Base-by-base conservation (phyloP, 768 basidiomycete genomes). In the Amanita muscaria region DNA sequence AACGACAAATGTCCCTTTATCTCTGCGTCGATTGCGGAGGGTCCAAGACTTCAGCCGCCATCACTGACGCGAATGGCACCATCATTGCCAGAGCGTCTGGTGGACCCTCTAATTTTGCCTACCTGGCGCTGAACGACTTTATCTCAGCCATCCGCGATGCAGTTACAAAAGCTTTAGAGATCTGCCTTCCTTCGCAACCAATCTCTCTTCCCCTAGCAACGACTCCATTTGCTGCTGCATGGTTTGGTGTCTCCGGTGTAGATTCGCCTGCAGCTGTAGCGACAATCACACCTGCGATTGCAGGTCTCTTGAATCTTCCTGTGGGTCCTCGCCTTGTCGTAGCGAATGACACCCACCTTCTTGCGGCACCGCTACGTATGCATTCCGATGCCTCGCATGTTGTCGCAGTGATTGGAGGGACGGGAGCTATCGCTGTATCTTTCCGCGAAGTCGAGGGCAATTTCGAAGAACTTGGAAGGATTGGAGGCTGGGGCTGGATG, bases 11-110 rank as follows among this genome's bases (percentile, higher is more conserved):
- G 76, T 64, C 79, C 9, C 64, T 86, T 53, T 85, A 76, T 56
- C 79, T 91, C 51, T 89, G 83, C 56, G 81, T 86, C 50, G 88
- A 91, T 62, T 90, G 88, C 49, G 90, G 90, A 23, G 90, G 88
- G 16, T 87, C 87, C 34, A 94, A 93, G 66, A 91, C 91, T 8
- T 75, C 83, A 21, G 85, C 75, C 5, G 85, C 76, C 48, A 76
- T 93, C 59, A 70, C 70, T 48, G 69, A 80, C 56, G 52, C 57
- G 15, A 51, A 68, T 2, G 84, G 88, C 50, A 61, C 64, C 4
- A 72, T 88, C 52, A 47, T 88, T 34, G 81, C 80, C 1, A 79
- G 83, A 34, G 86, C 78, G 2, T 59, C 68, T 14, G 79, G 79
- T 6, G 88, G 88, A 2, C 84, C 87, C 1, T 90, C 89, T 52